These are phyloP conservation scores for Solanum pinnatisectum DNA, from an alignment of 257 asterid genomes.

Conservation along the genomic window DNA sequence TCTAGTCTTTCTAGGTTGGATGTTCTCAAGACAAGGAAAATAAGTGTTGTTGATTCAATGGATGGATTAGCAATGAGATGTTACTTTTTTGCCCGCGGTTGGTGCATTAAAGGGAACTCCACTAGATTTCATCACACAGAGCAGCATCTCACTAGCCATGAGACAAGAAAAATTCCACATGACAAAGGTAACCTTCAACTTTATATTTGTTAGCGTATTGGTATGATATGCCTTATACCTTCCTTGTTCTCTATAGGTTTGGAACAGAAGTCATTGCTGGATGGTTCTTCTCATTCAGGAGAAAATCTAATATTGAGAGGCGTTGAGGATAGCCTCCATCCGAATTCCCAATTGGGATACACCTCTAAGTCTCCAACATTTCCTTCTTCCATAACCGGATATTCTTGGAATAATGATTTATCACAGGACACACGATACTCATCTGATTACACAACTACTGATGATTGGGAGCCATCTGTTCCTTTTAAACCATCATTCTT, in stretches of 20 bases:
- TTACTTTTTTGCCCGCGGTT: constrained; percentile 65
- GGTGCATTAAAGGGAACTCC: constrained; percentile 79
- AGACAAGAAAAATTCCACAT: too few species aligned
- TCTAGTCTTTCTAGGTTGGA: constrained; percentile 55
- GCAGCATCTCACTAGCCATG: background rate
- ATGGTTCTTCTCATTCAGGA: constrained; percentile 9
- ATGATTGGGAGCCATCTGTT: constrained; percentile 67
- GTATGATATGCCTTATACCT: too few species aligned
- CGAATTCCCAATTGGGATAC: background rate
- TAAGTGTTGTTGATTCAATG: constrained; percentile 30
- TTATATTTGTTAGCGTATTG: background rate
- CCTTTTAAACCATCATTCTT: constrained; percentile 61
- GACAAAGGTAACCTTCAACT: too few species aligned
- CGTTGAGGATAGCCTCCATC: too few species aligned
- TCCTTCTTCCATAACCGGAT: constrained; percentile 33
- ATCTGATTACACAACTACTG: constrained; percentile 15
- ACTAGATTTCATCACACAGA: constrained; percentile 72
- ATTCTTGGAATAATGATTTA: constrained; percentile 6
- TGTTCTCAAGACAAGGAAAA: constrained; percentile 30
- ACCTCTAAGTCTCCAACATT: constrained; percentile 30
- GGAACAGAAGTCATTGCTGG: too few species aligned
- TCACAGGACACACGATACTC: constrained; percentile 2
- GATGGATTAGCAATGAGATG: constrained; percentile 40
- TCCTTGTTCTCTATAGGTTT: too few species aligned
- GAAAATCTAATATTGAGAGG: too few species aligned